Percentiles rank a stretch among this genome's conserved stretches.
Evolutionary conservation across 768 basidiomycete species (phyloP).

Genomic region (Lactarius sanguifluus): DNA sequence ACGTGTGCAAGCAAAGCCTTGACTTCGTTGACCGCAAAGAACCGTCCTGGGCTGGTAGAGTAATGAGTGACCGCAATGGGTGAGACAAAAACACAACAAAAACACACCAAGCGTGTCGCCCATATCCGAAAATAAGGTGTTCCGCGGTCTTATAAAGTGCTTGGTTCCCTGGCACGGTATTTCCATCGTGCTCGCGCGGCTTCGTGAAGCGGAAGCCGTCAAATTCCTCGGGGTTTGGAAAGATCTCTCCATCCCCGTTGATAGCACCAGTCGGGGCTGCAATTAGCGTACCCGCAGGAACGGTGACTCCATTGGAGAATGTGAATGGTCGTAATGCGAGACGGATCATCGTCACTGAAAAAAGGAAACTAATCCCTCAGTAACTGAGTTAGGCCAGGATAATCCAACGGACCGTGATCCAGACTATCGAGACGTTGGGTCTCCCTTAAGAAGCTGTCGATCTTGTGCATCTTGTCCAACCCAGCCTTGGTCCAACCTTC

Average conservation of each 20-base stretch:
- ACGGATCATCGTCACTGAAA: slow-evolving; percentile 29
- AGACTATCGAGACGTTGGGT: slow-evolving; percentile 25
- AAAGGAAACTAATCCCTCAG: not conserved
- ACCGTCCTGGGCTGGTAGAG: too few species aligned
- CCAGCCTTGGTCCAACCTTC: slow-evolving; percentile 26
- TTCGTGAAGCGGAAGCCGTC: slow-evolving; percentile 44
- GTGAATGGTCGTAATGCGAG: slow-evolving; percentile 32
- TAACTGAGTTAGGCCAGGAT: not conserved
- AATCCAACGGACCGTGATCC: not conserved
- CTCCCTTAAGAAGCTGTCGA: slow-evolving; percentile 35
- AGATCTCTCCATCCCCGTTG: slow-evolving; percentile 43
- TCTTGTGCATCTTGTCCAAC: slow-evolving; percentile 30
- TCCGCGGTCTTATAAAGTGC: slow-evolving; percentile 32
- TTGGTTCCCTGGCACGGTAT: slow-evolving; percentile 29
- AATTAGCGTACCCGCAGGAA: slow-evolving; percentile 42
- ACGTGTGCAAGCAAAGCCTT: slow-evolving; percentile 33
- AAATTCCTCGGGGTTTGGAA: slow-evolving; percentile 43
- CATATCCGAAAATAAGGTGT: slow-evolving; percentile 37
- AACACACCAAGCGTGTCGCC: slow-evolving; percentile 35
- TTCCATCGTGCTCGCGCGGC: slow-evolving; percentile 31
- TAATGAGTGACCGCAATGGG: too few species aligned
- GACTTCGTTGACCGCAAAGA: slow-evolving; percentile 32
- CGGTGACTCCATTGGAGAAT: slow-evolving; percentile 39
- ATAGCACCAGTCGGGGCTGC: slow-evolving; percentile 36
- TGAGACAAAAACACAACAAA: too few species aligned